Conservation (phyloP, 116 monocot species). For the Thalassia testudinum region DNA sequence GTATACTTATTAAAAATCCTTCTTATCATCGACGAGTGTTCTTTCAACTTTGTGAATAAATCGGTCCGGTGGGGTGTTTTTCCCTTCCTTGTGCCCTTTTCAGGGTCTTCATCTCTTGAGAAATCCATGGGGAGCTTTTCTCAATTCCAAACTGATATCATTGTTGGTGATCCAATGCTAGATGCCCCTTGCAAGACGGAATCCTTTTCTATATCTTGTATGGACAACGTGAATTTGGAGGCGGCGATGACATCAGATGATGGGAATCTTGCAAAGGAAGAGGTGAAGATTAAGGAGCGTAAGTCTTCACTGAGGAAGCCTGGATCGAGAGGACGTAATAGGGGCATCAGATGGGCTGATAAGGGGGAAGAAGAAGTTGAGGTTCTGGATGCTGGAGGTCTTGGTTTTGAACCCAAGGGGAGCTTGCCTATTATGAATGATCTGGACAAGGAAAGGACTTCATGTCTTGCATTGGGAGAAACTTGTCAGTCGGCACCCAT, state of each 20-base stretch:
- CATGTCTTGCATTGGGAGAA: slow-evolving; percentile 56
- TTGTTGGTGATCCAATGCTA: slow-evolving; percentile 11
- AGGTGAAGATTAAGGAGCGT: slow-evolving; percentile 9
- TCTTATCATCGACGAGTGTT: neutral
- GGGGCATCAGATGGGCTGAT: slow-evolving; percentile 77
- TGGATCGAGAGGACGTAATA: slow-evolving; percentile 12
- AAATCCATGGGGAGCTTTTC: no score
- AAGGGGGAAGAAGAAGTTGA: slow-evolving; percentile 9
- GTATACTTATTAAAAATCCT: neutral
- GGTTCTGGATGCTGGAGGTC: neutral
- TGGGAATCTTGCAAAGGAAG: slow-evolving; percentile 4
- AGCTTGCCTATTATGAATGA: slow-evolving; percentile 6
- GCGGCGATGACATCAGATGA: neutral
- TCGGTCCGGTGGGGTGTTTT: neutral
- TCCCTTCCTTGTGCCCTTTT: neutral
- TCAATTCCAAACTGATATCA: slow-evolving; percentile 14
- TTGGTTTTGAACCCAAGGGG: neutral
- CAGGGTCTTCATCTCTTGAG: no score
- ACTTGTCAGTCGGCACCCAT: slow-evolving; percentile 62
- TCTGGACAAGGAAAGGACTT: slow-evolving; percentile 22
- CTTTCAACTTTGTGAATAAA: neutral
- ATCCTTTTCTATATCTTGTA: no score
- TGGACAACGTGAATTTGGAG: no score
- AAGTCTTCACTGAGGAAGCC: slow-evolving; percentile 56
- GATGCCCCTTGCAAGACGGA: no score